A percentile compares a stretch with the other conserved stretches of the same genome.
phyloP scores from a whole-genome alignment of 2,329 filamentous ascomycete species.

The Fusarium domesticum region DNA sequence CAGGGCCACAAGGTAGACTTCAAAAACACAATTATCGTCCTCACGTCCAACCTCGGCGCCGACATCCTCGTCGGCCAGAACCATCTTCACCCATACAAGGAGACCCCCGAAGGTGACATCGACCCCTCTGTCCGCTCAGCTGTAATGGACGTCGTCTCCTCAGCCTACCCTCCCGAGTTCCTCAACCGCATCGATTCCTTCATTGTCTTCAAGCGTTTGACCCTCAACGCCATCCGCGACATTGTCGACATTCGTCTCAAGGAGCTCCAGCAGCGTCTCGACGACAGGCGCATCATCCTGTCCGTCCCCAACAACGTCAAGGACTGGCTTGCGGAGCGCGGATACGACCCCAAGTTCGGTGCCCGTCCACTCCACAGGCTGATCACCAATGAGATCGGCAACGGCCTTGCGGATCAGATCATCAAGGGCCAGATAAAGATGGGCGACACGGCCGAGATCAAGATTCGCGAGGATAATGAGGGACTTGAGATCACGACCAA shows the following conservation, averaged over 20 bases:
- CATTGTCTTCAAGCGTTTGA: conserved; percentile 89
- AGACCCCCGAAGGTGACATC: conserved; percentile 64
- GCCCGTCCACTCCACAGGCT: conserved; percentile 87
- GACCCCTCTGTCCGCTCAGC: conserved; percentile 69
- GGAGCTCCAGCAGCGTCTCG: conserved; percentile 78
- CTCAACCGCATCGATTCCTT: conserved; percentile 96
- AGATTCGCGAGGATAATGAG: conserved; percentile 59
- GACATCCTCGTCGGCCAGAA: conserved; percentile 82
- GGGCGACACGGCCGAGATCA: conserved; percentile 70
- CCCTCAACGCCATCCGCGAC: conserved; percentile 72
- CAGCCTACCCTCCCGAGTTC: conserved; percentile 83
- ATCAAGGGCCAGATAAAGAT: conserved; percentile 78
- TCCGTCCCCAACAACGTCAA: conserved; percentile 69
- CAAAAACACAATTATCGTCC: conserved; percentile 91
- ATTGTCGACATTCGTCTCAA: conserved; percentile 90
- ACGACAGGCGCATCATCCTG: conserved; percentile 80
- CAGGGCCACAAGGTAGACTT: conserved; percentile 98
- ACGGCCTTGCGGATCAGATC: conserved; percentile 84
- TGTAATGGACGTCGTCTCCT: conserved; percentile 83
- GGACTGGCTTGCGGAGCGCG: conserved; percentile 82
- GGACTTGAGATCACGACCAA: conserved; percentile 50
- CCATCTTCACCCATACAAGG: conserved; percentile 59
- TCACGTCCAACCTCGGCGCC: conserved; percentile 93
- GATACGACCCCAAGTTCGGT: conserved; percentile 89
- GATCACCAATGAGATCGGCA: conserved; percentile 86